Evolutionary conservation across 441 rosid species (phyloP), one percentile per base, ranked within the genome.

Genomic region (Daphne laureola): DNA sequence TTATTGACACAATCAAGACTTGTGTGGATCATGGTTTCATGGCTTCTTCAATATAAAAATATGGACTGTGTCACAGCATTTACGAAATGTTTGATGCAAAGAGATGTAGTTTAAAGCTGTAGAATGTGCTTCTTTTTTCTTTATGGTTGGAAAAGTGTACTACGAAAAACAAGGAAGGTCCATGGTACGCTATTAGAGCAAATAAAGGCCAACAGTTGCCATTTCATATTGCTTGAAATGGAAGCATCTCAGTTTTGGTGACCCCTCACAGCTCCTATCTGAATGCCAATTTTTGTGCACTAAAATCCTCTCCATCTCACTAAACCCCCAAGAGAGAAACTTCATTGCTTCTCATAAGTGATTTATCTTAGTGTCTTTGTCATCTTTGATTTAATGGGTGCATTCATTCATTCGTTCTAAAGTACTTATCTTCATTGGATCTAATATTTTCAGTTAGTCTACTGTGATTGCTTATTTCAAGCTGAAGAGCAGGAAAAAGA

Each of bases 1-100:
- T 82, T 46, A 63, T 44, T 14, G 80, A 87, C 57, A 74, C 95
- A 25, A 62, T 80, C 35, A 49, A 57, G 38, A 59, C 70, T 43
- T 78, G 81, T 58, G 53, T 64, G 3, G 64, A 60, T 55, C 61
- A 47, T 23, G 76, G 80, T 43, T 75, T 79, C 63, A 72, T 69
- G 49, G 66, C 78, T 50, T 58, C 59, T 0, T 49, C 49, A 35
- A 40, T 38, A 27, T 53, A 56, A 53, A 43, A 16, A 23, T 11
- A 43, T 0, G 50, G 51, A 13, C 44, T 35, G 65, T 25, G 46
- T 11, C 46, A 36, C 52, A 1, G 40, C 25, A 49, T 56, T 57
- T 57, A 8, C 8, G 11, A 6, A 31, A 5, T 31, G 0, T 1
- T 6, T 5, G 11, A 6, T 31, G 38, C 1, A 31, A 6, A 31